phyloP scores from a whole-genome alignment of 345 rosid genomes.

The Sapria himalayana region DNA sequence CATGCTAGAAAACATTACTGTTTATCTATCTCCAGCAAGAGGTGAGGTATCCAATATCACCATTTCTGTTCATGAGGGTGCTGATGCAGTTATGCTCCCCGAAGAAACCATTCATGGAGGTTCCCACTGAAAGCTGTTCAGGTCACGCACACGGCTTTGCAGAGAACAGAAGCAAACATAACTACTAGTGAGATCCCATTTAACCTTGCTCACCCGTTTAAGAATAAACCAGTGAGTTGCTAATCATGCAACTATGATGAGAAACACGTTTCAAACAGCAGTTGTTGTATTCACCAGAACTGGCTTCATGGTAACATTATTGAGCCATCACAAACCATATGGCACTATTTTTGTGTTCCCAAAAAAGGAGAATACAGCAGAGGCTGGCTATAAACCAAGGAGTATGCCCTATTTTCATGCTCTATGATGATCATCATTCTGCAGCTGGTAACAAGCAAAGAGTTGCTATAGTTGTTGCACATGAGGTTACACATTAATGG shows the following conservation, averaged over 20 bases:
- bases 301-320: conserved; percentile 80
- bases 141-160: conserved; percentile 90
- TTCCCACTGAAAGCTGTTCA: conserved; percentile 91
- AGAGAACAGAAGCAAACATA: conserved; percentile 84
- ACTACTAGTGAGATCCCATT: conserved; percentile 56
- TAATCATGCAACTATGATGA: conserved; percentile 98
- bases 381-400: conserved; percentile 88
- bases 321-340: conserved; percentile 89
- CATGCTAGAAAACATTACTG: conserved; percentile 98
- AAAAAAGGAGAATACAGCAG: conserved; percentile 63
- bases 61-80: conserved; percentile 94
- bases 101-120: conserved; percentile 98
- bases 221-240: conserved; percentile 98
- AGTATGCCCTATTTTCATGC: conserved; percentile 64
- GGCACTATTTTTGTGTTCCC: conserved; percentile 91
- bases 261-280: conserved; percentile 90
- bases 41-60: conserved; percentile 99
- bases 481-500: conserved; percentile 35
- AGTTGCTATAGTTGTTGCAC: conserved; percentile 17
- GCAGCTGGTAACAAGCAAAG: conserved; percentile 18
- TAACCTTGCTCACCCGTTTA: conserved; percentile 82
- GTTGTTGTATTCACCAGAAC: conserved; percentile 93
- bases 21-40: conserved; percentile 92
- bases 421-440: conserved; percentile 13
- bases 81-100: conserved; percentile 96